phyloP scores from a whole-genome alignment of 2,329 filamentous ascomycete species.

The Fusarium sambucinum region DNA sequence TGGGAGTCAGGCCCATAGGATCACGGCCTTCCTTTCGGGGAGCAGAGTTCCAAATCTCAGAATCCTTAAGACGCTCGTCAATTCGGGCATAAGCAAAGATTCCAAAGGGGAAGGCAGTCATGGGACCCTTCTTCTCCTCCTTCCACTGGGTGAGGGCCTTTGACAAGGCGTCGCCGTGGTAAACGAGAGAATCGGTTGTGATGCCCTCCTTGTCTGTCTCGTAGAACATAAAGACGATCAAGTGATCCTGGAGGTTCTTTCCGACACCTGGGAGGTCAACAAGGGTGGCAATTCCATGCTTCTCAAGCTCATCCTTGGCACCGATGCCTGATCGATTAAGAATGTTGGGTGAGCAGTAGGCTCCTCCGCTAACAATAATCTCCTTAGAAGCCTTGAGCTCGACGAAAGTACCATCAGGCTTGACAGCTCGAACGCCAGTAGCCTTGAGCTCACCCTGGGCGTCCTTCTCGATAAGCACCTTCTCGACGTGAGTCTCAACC shows the following conservation, averaged over 20 bases:
- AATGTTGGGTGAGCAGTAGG: conserved; percentile 65
- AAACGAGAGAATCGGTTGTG: conserved; percentile 66
- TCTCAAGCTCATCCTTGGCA: conserved; percentile 56
- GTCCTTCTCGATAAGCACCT: conserved; percentile 59
- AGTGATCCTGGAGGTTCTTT: conserved; percentile 64
- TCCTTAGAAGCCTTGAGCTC: conserved; percentile 55
- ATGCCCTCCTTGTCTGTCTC: conserved; percentile 64
- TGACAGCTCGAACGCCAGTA: conserved; percentile 57
- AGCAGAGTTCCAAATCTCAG: conserved; percentile 66
- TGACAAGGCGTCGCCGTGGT: conserved; percentile 64
- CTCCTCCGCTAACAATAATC: conserved; percentile 59
- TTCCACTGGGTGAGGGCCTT: conserved; percentile 68
- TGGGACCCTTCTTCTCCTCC: conserved; percentile 67
- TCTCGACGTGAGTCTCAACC: conserved; percentile 64
- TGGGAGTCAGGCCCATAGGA: conserved; percentile 69
- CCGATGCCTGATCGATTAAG: conserved; percentile 67
- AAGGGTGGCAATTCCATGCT: conserved; percentile 56
- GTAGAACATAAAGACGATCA: conserved; percentile 71
- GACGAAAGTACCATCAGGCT: conserved; percentile 57
- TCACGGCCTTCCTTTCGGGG: conserved; percentile 64
- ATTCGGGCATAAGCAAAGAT: conserved; percentile 72
- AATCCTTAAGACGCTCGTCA: conserved; percentile 68
- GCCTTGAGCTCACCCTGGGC: conserved; percentile 55
- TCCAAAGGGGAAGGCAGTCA: conserved; percentile 73
- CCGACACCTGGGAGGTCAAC: conserved; percentile 63